These are phyloP conservation scores for Abrus pulchellus DNA, from an alignment of 306 rosid genomes.

Conservation along the genomic window DNA sequence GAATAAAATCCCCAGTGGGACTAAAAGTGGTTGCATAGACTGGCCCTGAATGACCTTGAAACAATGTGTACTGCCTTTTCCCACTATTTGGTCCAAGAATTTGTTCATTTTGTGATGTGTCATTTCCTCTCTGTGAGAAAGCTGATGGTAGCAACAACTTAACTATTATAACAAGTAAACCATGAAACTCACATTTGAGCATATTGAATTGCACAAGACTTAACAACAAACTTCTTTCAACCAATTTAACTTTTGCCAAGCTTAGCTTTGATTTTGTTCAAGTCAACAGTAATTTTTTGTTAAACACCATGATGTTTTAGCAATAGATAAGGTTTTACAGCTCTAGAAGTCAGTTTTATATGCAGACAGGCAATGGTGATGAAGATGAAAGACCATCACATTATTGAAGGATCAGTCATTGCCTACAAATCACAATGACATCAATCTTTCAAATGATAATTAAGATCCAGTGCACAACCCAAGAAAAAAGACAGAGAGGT, in stretches of 20 bases:
- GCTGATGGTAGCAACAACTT: constrained; percentile 56
- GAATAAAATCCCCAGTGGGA: constrained; percentile 78
- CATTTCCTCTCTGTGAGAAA: constrained; percentile 67
- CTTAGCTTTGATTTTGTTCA: constrained; percentile 21
- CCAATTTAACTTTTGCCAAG: constrained; percentile 4
- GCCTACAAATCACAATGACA: not conserved
- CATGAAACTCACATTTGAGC: constrained; percentile 11
- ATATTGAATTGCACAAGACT: not conserved
- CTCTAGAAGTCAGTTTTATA: not conserved
- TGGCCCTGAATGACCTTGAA: constrained; percentile 92
- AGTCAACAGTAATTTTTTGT: not conserved
- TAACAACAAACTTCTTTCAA: constrained; percentile 24
- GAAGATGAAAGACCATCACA: not conserved
- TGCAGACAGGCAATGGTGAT: not conserved
- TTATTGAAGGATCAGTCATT: not conserved
- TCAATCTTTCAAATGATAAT: constrained; percentile 2
- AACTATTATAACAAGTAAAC: constrained; percentile 1
- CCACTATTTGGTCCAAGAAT: constrained; percentile 59
- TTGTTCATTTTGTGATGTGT: constrained; percentile 60
- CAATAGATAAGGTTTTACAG: not conserved
- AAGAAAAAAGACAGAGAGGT: constrained; percentile 6
- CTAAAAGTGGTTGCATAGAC: constrained; percentile 75
- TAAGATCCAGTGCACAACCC: not conserved
- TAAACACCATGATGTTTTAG: not conserved
- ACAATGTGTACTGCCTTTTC: constrained; percentile 65